phyloP scores from a whole-genome alignment of 345 rosid species.

The Excoecaria agallocha region DNA sequence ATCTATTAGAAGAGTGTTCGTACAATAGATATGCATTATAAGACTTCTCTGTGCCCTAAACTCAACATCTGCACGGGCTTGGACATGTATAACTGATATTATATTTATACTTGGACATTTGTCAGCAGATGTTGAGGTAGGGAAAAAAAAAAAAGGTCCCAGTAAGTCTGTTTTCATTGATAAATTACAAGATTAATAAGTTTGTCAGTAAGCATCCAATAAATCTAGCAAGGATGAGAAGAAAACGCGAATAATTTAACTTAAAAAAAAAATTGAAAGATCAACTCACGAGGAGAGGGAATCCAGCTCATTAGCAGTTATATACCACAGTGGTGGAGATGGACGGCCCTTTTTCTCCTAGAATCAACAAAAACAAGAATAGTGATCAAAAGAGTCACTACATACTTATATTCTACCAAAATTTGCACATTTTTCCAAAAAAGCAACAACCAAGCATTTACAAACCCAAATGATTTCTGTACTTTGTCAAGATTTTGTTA shows the following conservation, averaged over 20 bases:
- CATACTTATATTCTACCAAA: neutral
- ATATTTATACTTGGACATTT: neutral
- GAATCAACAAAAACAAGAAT: slow-evolving; percentile 13
- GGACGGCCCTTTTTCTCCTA: slow-evolving; percentile 86
- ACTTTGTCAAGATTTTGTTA: neutral
- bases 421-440: neutral
- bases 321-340: slow-evolving; percentile 68
- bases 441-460: neutral
- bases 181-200: neutral
- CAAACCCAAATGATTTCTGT: neutral
- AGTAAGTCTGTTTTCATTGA: neutral
- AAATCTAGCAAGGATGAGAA: neutral
- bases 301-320: slow-evolving; percentile 66
- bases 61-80: neutral
- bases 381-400: neutral
- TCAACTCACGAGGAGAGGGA: slow-evolving; percentile 66
- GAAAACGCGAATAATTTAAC: neutral
- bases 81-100: neutral
- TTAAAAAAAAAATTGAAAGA: neutral
- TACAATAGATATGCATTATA: neutral
- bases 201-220: neutral
- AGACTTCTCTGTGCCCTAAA: neutral
- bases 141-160: neutral
- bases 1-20: neutral
- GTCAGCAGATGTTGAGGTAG: neutral